Conservation (phyloP, 2,329 filamentous ascomycete species). For the Neonectria sp. region DNA sequence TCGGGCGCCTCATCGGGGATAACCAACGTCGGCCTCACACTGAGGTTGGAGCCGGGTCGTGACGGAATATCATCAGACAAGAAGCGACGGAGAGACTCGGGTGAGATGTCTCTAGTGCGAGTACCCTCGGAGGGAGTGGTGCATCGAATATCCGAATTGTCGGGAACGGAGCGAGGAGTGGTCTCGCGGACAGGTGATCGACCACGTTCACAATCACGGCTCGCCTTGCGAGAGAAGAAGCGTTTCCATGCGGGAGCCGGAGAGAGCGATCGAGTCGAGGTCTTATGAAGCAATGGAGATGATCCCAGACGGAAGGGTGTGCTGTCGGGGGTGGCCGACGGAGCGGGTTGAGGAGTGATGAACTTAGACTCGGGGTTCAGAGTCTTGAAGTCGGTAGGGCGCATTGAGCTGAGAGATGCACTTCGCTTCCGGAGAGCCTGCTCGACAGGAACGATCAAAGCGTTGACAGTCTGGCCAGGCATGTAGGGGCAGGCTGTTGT, state of each 20-base stretch:
- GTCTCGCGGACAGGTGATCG: slow-evolving; percentile 50
- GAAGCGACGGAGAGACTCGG: slow-evolving; percentile 68
- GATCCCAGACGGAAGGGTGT: slow-evolving; percentile 48
- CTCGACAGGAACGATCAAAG: slow-evolving; percentile 85
- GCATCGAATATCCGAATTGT: slow-evolving; percentile 39
- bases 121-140: slow-evolving; percentile 56
- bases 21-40: slow-evolving; percentile 50
- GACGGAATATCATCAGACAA: slow-evolving; percentile 62
- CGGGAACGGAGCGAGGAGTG: slow-evolving; percentile 14
- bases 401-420: slow-evolving; percentile 74
- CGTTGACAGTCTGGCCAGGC: slow-evolving; percentile 90
- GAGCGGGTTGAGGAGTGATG: slow-evolving; percentile 75
- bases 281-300: slow-evolving; percentile 54
- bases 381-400: slow-evolving; percentile 75
- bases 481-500: slow-evolving; percentile 88
- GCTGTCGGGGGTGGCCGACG: slow-evolving; percentile 50
- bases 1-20: slow-evolving; percentile 56
- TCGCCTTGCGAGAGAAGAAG: slow-evolving; percentile 63
- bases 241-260: slow-evolving; percentile 67
- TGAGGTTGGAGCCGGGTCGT: slow-evolving; percentile 44
- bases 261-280: slow-evolving; percentile 64
- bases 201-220: slow-evolving; percentile 53
- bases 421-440: slow-evolving; percentile 72
- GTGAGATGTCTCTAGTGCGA: slow-evolving; percentile 67
- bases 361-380: slow-evolving; percentile 86